These are phyloP conservation scores for Cutaneotrichosporon cyanovorans DNA, from an alignment of 1,284 basidiomycete species.

Conservation along the genomic window DNA sequence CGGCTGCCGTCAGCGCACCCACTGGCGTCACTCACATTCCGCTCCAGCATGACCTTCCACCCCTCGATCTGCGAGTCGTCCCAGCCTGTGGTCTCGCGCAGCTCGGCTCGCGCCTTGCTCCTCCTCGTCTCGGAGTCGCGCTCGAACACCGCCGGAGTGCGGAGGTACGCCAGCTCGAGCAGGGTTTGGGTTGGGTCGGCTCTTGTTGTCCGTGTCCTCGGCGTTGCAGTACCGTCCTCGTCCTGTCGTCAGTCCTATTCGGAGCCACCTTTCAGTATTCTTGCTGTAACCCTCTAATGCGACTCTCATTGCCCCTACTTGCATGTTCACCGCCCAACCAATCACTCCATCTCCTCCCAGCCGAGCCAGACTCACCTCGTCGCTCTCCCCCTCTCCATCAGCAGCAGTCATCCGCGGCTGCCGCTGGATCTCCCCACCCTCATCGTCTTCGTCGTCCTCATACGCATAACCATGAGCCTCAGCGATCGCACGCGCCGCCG, in stretches of 20 bases:
- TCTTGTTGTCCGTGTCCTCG: neutral
- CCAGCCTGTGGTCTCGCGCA: slow-evolving; percentile 60
- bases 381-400: slow-evolving; percentile 22
- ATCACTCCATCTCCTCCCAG: neutral
- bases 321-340: too few relatives aligned
- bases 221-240: too few relatives aligned
- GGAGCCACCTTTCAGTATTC: too few relatives aligned
- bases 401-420: slow-evolving; percentile 21
- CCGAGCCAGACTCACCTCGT: slow-evolving; percentile 1
- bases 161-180: slow-evolving; percentile 67
- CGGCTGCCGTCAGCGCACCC: slow-evolving; percentile 22
- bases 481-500: slow-evolving; percentile 49
- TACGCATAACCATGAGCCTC: slow-evolving; percentile 24
- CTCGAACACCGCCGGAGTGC: slow-evolving; percentile 64
- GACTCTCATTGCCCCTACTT: too few relatives aligned
- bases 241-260: neutral
- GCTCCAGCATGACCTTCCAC: slow-evolving; percentile 76
- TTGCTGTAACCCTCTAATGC: too few relatives aligned
- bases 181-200: slow-evolving; percentile 51
- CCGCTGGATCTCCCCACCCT: slow-evolving; percentile 42
- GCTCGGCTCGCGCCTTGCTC: slow-evolving; percentile 56
- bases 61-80: slow-evolving; percentile 75
- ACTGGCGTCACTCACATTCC: slow-evolving; percentile 55
- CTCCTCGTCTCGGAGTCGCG: slow-evolving; percentile 64
- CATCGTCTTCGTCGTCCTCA: slow-evolving; percentile 39